A percentile compares a stretch with the other conserved stretches of the same genome.
Conservation (phyloP, 1,284 basidiomycete genomes). For the Fomitopsis schrenkii region DNA sequence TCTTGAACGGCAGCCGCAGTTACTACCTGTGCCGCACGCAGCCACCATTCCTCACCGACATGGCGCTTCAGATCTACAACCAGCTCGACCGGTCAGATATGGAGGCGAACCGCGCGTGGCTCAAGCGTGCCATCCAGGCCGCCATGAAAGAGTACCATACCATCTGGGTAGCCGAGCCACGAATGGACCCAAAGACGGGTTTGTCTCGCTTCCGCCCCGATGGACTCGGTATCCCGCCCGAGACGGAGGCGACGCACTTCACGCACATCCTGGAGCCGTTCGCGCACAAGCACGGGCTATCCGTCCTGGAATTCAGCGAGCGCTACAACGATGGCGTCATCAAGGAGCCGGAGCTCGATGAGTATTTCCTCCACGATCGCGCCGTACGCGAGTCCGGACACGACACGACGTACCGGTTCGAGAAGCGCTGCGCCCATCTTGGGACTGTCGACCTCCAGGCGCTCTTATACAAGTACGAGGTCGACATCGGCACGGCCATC, state of each 20-base stretch:
- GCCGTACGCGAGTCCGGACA: constrained; percentile 94
- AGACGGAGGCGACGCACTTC: constrained; percentile 98
- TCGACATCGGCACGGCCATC: constrained; percentile 92
- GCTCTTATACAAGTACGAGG: constrained; percentile 89
- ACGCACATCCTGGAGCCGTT: constrained; percentile 96
- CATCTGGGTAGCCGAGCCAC: constrained; percentile 92
- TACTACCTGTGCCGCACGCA: constrained; percentile 96
- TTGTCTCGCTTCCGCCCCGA: constrained; percentile 92
- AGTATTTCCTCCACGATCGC: constrained; percentile 97
- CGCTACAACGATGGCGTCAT: constrained; percentile 87
- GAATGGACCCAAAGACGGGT: constrained; percentile 90
- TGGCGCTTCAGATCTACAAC: constrained; percentile 97
- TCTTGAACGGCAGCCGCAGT: constrained; percentile 73
- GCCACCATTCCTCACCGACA: constrained; percentile 97
- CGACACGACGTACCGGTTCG: constrained; percentile 96
- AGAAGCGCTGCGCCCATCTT: constrained; percentile 94
- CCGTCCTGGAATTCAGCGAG: constrained; percentile 97
- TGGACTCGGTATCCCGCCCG: constrained; percentile 95
- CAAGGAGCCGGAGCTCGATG: constrained; percentile 88
- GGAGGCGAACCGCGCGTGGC: constrained; percentile 84
- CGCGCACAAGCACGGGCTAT: constrained; percentile 89
- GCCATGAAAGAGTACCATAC: constrained; percentile 99
- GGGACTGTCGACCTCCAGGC: constrained; percentile 96
- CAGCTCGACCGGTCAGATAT: constrained; percentile 86
- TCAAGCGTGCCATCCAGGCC: constrained; percentile 92